These are phyloP conservation scores for Fusarium neocosmosporiellum DNA, from an alignment of 2,329 filamentous ascomycete genomes.

Conservation along the genomic window DNA sequence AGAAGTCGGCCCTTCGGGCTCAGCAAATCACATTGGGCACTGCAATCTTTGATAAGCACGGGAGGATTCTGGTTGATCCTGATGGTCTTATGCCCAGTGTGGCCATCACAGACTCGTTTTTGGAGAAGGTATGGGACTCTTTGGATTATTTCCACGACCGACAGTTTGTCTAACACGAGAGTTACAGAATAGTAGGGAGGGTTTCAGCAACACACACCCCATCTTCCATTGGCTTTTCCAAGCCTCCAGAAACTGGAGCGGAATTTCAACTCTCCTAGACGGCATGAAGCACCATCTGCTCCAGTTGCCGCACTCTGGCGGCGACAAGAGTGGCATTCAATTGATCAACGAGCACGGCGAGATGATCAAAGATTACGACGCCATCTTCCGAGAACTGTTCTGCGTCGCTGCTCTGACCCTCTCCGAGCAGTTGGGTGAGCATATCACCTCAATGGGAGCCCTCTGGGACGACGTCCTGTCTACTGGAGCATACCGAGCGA, in stretches of 20 bases:
- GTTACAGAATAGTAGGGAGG: conserved; percentile 66
- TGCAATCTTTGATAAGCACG: conserved; percentile 74
- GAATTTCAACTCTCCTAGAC: conserved; percentile 73
- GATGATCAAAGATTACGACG: conserved; percentile 76
- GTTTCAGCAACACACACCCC: conserved; percentile 79
- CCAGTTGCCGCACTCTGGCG: conserved; percentile 49
- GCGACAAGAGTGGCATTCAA: conserved; percentile 46
- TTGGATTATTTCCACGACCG: too few species aligned
- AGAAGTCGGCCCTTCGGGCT: conserved; percentile 65
- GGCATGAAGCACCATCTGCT: conserved; percentile 79
- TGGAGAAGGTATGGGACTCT: conserved; percentile 64
- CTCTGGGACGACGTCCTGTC: conserved; percentile 80
- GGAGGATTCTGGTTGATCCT: conserved; percentile 74
- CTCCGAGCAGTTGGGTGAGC: conserved; percentile 72
- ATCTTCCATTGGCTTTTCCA: conserved; percentile 90
- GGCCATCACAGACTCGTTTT: conserved; percentile 81
- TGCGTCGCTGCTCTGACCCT: conserved; percentile 82
- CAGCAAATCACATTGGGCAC: conserved; percentile 69
- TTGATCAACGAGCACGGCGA: conserved; percentile 65
- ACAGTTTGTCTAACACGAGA: conserved; percentile 13
- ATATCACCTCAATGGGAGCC: conserved; percentile 71
- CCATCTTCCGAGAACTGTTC: conserved; percentile 84
- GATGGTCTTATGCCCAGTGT: conserved; percentile 75
- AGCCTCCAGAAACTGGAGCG: conserved; percentile 80
- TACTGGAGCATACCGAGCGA: conserved; percentile 61